Base-by-base conservation (phyloP, 73 alveolate species). In the Paramecium primaurelia region DNA sequence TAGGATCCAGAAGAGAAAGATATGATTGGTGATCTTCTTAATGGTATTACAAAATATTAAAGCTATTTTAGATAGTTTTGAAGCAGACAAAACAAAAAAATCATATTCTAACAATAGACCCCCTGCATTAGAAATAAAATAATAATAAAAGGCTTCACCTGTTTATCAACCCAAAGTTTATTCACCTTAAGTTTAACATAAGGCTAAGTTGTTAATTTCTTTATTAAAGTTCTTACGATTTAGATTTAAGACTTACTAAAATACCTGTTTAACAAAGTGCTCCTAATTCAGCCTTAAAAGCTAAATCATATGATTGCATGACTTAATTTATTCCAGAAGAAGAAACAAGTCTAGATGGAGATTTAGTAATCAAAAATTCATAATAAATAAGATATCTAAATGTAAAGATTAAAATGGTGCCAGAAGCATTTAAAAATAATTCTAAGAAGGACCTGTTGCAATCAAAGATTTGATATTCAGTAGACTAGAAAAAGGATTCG, bases 321-420 rank as follows among this genome's bases (percentile, higher is more conserved):
- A 37, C 42, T 4, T 37, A 75, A 75, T 37, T 75, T 75, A 30
- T 75, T 14, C 88, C 88, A 22, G 84, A 68, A 75, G 42, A 75
- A 75, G 88, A 75, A 37, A n/a, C 59, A 26, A 40, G 28, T 75
- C 32, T 75, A 20, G 88, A 75, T 11, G 59, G 64, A 22, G 88
- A 75, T 75, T 75, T 75, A 75, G 88, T 75, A 40, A 34, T 75
- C 32, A 40, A 75, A 14, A 68, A 26, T 68, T 34, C 40, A 68
- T 32, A 68, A 68, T 68, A 26, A 3, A 32, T 26, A 12, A 68
- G 84, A 26, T 68, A 32, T 68, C 84, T 68, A 68, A 75, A 37
- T 75, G 97, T 75, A 92, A 90, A 83, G 97, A 94, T 49, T 93
- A 94, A 83, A 20, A 51, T 12, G 97, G 97, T 10, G 94, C 96